Evolutionary conservation across 2,329 filamentous ascomycete genomes (phyloP).

Genomic region (Ceratocystis alfenasii): DNA sequence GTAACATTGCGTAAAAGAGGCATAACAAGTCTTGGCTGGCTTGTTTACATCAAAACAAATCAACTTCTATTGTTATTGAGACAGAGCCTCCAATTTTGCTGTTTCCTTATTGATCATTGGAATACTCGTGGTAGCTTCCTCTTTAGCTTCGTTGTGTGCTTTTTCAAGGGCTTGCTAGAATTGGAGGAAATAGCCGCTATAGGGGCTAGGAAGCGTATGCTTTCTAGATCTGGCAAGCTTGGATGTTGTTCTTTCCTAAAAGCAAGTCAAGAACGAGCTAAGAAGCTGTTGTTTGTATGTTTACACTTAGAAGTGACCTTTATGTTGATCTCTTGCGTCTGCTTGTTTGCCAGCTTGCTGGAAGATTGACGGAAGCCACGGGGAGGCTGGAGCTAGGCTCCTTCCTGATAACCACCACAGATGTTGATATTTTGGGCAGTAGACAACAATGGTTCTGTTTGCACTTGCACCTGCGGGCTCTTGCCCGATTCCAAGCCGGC

Average conservation of each 20-base stretch:
- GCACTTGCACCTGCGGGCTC: background rate
- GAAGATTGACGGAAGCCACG: background rate
- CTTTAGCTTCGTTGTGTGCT: background rate
- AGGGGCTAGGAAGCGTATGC: background rate
- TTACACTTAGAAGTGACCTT: background rate
- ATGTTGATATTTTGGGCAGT: background rate
- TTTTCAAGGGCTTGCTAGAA: background rate
- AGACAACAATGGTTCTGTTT: background rate
- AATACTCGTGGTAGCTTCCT: background rate
- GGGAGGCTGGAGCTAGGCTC: background rate
- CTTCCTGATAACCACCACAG: background rate
- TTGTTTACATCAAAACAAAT: conserved; percentile 8
- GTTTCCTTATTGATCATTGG: background rate
- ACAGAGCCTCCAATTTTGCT: background rate
- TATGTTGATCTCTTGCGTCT: too few relatives aligned
- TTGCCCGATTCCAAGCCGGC: background rate
- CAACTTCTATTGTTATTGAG: too few relatives aligned
- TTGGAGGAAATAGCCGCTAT: background rate
- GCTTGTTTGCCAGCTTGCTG: too few relatives aligned
- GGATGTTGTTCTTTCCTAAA: background rate
- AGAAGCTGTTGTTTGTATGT: background rate
- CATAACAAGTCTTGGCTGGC: background rate
- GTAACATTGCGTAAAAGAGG: background rate
- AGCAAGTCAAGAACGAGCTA: background rate
- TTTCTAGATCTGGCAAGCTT: background rate